A percentile compares a stretch with the other conserved stretches of the same genome.
Evolutionary conservation across 192 early-diverging fungal genomes (phyloP).

Genomic region (Umbelopsis sp.): DNA sequence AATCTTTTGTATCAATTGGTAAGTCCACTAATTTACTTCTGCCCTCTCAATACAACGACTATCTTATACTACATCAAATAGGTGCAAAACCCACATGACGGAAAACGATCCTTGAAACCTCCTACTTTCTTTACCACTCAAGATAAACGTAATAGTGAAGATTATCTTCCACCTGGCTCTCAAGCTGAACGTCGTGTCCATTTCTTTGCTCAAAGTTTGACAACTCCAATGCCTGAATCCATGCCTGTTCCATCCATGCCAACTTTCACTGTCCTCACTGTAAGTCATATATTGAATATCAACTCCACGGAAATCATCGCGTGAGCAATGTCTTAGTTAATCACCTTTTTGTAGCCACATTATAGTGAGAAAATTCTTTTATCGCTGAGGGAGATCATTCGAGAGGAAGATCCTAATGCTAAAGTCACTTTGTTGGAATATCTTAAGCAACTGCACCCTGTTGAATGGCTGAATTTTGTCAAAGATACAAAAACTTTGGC

Average conservation of each 20-base stretch:
- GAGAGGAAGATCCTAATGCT: constrained; percentile 79
- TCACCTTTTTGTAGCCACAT: constrained; percentile 52
- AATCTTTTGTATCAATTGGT: constrained; percentile 80
- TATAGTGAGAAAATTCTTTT: constrained; percentile 86
- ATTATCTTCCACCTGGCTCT: constrained; percentile 69
- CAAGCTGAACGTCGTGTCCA: constrained; percentile 82
- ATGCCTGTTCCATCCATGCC: constrained; percentile 83
- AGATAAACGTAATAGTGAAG: constrained; percentile 58
- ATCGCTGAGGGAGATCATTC: constrained; percentile 81
- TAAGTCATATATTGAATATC: background rate
- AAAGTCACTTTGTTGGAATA: constrained; percentile 83
- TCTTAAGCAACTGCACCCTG: constrained; percentile 74
- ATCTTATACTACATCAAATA: background rate
- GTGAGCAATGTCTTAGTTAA: background rate
- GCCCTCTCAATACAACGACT: background rate
- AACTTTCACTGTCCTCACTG: constrained; percentile 79
- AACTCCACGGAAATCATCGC: no score
- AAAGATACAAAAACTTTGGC: constrained; percentile 82
- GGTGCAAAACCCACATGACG: constrained; percentile 44
- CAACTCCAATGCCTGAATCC: constrained; percentile 79
- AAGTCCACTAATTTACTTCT: background rate
- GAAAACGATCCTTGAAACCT: constrained; percentile 68
- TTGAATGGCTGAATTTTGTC: constrained; percentile 93
- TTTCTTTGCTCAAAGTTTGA: constrained; percentile 87
- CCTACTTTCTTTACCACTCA: constrained; percentile 69